These are phyloP conservation scores for Heterobasidion irregulare DNA, from an alignment of 1,284 basidiomycete species.

Conservation along the genomic window DNA sequence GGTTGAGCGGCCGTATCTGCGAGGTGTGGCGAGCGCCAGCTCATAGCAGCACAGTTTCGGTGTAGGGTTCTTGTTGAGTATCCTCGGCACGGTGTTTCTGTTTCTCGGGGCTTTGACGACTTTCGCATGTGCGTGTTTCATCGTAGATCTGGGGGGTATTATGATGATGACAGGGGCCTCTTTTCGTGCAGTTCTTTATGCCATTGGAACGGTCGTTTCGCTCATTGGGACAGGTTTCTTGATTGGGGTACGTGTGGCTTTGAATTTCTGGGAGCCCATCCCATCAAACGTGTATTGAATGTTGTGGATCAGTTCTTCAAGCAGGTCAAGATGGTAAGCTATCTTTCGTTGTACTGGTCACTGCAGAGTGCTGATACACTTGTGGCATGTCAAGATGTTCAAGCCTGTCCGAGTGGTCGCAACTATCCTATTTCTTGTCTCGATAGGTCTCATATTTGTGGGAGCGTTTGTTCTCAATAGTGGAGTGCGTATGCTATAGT, in stretches of 20 bases:
- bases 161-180: no score
- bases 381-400: conserved; percentile 66
- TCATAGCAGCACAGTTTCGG: conserved; percentile 38
- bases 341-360: not conserved
- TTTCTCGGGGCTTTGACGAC: conserved; percentile 62
- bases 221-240: conserved; percentile 87
- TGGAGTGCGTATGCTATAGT: conserved; percentile 39
- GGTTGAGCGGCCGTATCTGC: not conserved
- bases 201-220: conserved; percentile 75
- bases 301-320: conserved; percentile 50
- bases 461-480: conserved; percentile 68
- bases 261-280: not conserved
- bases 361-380: not conserved
- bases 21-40: not conserved
- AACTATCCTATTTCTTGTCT: conserved; percentile 69
- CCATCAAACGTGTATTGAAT: not conserved
- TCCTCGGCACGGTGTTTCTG: conserved; percentile 76
- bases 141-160: not conserved
- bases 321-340: conserved; percentile 68
- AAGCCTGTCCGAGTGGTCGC: conserved; percentile 86
- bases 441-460: conserved; percentile 75
- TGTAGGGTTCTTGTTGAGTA: conserved; percentile 70
- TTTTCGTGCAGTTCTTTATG: conserved; percentile 63
- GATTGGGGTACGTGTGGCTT: conserved; percentile 56
- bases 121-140: conserved; percentile 63